Evolutionary conservation across 495 filamentous ascomycete species (phyloP).

Genomic region (Neurospora sp.): DNA sequence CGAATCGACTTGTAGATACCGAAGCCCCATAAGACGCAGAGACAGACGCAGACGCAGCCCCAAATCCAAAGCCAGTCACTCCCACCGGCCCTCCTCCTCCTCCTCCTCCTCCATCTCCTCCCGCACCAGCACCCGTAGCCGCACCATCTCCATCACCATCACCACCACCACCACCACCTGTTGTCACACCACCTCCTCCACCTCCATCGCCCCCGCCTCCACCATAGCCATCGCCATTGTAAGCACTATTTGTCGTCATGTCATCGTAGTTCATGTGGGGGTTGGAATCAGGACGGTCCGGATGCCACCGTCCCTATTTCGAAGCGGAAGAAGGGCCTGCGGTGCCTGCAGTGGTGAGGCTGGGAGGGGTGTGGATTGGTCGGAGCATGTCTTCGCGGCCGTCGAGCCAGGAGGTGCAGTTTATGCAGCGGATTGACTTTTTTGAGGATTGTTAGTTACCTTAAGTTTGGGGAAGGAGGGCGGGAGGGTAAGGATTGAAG

Average conservation of each 20-base stretch:
- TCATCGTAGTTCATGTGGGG: background rate
- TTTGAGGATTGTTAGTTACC: background rate
- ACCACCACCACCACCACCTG: background rate
- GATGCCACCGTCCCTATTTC: background rate
- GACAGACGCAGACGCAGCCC: background rate
- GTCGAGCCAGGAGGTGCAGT: slow-evolving; percentile 71
- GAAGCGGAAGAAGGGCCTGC: background rate
- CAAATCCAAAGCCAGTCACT: background rate
- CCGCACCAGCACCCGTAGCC: background rate
- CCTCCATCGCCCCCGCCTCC: background rate
- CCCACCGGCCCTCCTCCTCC: slow-evolving; percentile 8
- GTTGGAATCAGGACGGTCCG: background rate
- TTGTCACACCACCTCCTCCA: background rate
- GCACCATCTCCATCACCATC: background rate
- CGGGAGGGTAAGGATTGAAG: background rate
- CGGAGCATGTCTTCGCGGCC: slow-evolving; percentile 49
- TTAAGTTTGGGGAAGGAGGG: background rate
- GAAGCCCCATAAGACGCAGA: background rate
- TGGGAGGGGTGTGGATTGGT: background rate
- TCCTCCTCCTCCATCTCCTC: background rate
- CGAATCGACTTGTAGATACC: background rate
- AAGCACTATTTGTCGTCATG: background rate
- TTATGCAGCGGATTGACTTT: slow-evolving; percentile 53
- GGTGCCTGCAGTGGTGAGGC: background rate
- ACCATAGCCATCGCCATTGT: background rate